These are phyloP conservation scores for Botrytis squamosa DNA, from an alignment of 2,329 filamentous ascomycete genomes.

Conservation along the genomic window DNA sequence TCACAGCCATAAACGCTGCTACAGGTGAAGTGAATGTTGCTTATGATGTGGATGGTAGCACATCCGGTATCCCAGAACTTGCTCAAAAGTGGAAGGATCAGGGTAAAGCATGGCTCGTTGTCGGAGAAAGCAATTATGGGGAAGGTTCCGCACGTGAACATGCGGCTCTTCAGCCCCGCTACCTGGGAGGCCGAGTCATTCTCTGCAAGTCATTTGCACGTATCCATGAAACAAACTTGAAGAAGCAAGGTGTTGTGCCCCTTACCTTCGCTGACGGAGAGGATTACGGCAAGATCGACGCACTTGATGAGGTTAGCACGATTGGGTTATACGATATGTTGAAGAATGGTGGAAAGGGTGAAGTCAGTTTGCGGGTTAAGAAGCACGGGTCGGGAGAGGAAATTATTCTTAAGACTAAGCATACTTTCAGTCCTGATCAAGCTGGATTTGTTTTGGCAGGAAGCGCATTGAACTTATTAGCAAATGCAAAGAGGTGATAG, in stretches of 20 bases:
- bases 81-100: constrained; percentile 78
- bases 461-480: constrained; percentile 87
- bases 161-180: constrained; percentile 86
- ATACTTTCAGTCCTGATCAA: constrained; percentile 87
- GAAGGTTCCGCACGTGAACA: constrained; percentile 88
- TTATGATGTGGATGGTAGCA: constrained; percentile 77
- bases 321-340: constrained; percentile 83
- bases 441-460: constrained; percentile 89
- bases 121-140: constrained; percentile 97
- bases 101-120: constrained; percentile 81
- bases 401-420: constrained; percentile 73
- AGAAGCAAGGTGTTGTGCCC: constrained; percentile 96
- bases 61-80: constrained; percentile 80
- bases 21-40: constrained; percentile 91
- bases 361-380: constrained; percentile 66
- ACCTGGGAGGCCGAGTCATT: constrained; percentile 81
- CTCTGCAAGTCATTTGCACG: constrained; percentile 84
- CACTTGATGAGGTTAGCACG: constrained; percentile 80
- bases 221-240: constrained; percentile 93
- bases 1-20: constrained; percentile 88
- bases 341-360: constrained; percentile 71
- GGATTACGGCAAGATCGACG: constrained; percentile 81
- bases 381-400: constrained; percentile 62
- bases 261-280: constrained; percentile 84
- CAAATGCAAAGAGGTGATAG: constrained; percentile 49